Conservation (phyloP, 2,329 filamentous ascomycete species). For the Stachybotrys echinatus region DNA sequence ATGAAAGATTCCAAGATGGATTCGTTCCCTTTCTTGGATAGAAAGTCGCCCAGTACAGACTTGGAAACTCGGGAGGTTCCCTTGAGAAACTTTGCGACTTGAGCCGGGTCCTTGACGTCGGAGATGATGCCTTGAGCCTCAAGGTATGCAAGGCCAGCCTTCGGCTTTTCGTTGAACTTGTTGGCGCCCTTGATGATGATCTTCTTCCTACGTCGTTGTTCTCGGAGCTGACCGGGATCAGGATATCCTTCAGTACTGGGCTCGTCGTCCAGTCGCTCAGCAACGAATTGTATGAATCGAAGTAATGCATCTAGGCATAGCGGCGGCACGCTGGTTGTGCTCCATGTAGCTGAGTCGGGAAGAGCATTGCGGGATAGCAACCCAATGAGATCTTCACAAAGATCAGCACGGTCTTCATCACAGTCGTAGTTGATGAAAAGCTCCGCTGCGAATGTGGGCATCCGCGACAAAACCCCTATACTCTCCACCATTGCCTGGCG, state of each 20-base stretch:
- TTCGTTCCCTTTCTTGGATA: slow-evolving; percentile 88
- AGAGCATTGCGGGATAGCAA: slow-evolving; percentile 90
- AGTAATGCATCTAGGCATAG: slow-evolving; percentile 89
- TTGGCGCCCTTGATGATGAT: slow-evolving; percentile 81
- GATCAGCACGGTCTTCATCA: slow-evolving; percentile 81
- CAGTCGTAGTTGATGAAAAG: slow-evolving; percentile 98
- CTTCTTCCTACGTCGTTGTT: slow-evolving; percentile 75
- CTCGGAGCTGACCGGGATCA: slow-evolving; percentile 57
- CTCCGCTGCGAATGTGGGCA: slow-evolving; percentile 92
- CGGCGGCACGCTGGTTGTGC: slow-evolving; percentile 94
- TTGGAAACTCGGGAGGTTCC: slow-evolving; percentile 87
- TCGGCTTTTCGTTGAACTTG: slow-evolving; percentile 95
- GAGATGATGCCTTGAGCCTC: slow-evolving; percentile 81
- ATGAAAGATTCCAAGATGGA: slow-evolving; percentile 80
- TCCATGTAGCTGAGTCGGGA: slow-evolving; percentile 97
- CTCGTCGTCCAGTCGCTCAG: slow-evolving; percentile 73
- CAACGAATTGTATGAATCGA: slow-evolving; percentile 86
- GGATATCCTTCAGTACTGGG: slow-evolving; percentile 61
- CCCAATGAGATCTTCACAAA: slow-evolving; percentile 94
- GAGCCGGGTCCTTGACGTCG: slow-evolving; percentile 65
- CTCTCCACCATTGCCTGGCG: slow-evolving; percentile 98
- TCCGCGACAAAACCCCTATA: slow-evolving; percentile 83
- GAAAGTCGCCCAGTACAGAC: slow-evolving; percentile 82
- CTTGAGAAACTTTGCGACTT: slow-evolving; percentile 81
- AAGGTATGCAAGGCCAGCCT: slow-evolving; percentile 80